phyloP scores from a whole-genome alignment of 139 green algal species.

The Asterochloris sp. region DNA sequence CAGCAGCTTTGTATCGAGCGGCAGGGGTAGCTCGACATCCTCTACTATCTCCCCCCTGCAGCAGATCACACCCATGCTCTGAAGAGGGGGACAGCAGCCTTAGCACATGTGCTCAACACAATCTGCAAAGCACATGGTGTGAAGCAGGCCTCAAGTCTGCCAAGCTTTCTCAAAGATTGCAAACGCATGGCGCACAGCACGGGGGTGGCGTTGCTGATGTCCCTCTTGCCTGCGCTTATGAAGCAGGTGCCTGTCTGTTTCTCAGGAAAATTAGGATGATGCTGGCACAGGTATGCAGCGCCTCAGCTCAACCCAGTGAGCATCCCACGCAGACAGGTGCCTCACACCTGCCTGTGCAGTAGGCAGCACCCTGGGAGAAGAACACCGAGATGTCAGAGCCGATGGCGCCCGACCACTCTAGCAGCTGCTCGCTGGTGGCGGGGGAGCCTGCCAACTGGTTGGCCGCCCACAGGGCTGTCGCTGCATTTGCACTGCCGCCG shows the following conservation, averaged over 20 bases:
- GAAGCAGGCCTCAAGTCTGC: too few relatives aligned
- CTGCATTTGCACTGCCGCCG: conserved; percentile 93
- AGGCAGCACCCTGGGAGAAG: conserved; percentile 90
- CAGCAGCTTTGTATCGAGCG: conserved; percentile 80
- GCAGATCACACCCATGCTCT: not conserved
- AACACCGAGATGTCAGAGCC: conserved; percentile 97
- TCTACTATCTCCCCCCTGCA: conserved; percentile 90
- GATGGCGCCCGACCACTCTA: conserved; percentile 90
- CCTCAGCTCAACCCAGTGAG: too few relatives aligned
- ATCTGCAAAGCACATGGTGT: not conserved
- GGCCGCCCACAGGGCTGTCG: conserved; percentile 93
- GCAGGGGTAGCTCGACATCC: conserved; percentile 76
- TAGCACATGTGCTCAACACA: not conserved
- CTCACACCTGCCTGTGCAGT: conserved; percentile 86
- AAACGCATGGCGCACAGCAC: too few relatives aligned
- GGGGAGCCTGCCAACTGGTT: conserved; percentile 86
- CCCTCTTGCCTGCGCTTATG: too few relatives aligned
- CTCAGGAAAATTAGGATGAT: too few relatives aligned
- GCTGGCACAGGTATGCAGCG: too few relatives aligned
- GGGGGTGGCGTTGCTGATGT: too few relatives aligned
- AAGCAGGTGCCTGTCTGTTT: too few relatives aligned
- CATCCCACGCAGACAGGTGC: too few relatives aligned
- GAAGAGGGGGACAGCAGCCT: not conserved
- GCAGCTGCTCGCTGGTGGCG: conserved; percentile 73
- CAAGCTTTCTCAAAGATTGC: too few relatives aligned